Percentiles rank a stretch among this genome's conserved stretches.
Evolutionary conservation across 139 green algal species (phyloP).

Genomic region (Pycnococcus provasolii): DNA sequence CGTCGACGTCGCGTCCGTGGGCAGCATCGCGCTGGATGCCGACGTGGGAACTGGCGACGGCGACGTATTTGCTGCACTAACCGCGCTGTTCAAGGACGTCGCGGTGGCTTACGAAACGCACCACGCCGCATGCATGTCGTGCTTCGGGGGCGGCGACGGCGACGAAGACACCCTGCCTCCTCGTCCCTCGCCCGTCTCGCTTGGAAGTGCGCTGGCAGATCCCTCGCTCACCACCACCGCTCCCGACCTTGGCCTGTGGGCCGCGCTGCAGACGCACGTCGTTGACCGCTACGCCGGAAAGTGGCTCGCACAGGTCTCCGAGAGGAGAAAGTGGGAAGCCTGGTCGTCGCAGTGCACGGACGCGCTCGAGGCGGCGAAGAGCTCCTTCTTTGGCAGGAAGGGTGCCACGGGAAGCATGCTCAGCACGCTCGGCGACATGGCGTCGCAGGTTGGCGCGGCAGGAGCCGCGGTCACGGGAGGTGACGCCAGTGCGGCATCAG

Average conservation of each 20-base stretch:
- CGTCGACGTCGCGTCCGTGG: conserved; percentile 29
- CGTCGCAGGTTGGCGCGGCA: background rate
- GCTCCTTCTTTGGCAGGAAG: background rate
- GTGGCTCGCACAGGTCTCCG: too few relatives aligned
- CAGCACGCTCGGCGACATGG: background rate
- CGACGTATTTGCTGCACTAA: conserved; percentile 12
- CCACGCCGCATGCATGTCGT: background rate
- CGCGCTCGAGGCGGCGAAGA: background rate
- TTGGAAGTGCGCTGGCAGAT: too few relatives aligned
- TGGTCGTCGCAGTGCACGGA: conserved; percentile 23
- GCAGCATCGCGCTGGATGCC: conserved; percentile 34
- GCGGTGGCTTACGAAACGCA: conserved; percentile 26
- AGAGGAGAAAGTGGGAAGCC: conserved; percentile 4
- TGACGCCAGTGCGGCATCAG: background rate
- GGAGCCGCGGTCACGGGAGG: background rate
- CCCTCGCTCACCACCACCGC: too few relatives aligned
- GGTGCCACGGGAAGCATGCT: background rate
- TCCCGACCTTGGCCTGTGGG: too few relatives aligned
- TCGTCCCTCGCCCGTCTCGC: too few relatives aligned
- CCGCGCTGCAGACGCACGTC: too few relatives aligned
- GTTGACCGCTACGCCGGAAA: too few relatives aligned
- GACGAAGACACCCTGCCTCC: too few relatives aligned
- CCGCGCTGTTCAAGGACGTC: conserved; percentile 7
- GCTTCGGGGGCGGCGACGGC: too few relatives aligned
- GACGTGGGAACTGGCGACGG: conserved; percentile 43